Conservation (phyloP, 352 stramenopile genomes). For the Pythium folliculosum region DNA sequence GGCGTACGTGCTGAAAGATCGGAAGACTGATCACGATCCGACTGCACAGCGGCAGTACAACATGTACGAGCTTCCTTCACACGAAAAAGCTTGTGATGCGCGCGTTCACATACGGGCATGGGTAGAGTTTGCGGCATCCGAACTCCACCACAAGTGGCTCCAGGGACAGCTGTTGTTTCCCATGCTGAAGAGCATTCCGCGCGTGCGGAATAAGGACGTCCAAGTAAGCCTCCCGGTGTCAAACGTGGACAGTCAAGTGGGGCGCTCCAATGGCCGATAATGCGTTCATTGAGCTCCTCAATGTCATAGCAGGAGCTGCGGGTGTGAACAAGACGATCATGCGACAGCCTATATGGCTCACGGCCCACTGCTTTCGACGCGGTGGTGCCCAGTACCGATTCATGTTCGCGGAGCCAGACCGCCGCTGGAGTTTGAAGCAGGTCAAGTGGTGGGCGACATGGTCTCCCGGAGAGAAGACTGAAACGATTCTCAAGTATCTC, state of each 20-base stretch:
- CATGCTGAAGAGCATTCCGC: background rate
- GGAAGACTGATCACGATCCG: conserved; percentile 8
- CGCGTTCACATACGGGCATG: background rate
- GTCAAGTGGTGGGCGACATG: conserved; percentile 28
- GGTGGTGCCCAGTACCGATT: conserved; percentile 28
- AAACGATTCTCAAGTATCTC: conserved; percentile 10
- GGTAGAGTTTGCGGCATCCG: background rate
- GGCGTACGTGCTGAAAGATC: background rate
- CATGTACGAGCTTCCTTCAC: background rate
- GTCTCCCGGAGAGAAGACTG: conserved; percentile 18
- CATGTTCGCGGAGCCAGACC: conserved; percentile 26
- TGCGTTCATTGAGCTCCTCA: conserved; percentile 6
- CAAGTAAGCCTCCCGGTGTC: background rate
- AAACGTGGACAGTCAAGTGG: conserved; percentile 5
- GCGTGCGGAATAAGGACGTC: background rate
- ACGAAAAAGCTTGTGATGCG: background rate
- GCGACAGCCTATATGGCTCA: conserved; percentile 7
- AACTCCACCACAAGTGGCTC: conserved; percentile 1
- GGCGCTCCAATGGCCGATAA: background rate
- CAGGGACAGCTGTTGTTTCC: background rate
- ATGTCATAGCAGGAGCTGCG: background rate
- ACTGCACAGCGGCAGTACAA: background rate
- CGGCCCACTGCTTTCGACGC: conserved; percentile 5
- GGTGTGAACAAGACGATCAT: background rate
- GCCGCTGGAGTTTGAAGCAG: conserved; percentile 25